phyloP scores from a whole-genome alignment of 179 eudicot species.

The Monotropa hypopitys region DNA sequence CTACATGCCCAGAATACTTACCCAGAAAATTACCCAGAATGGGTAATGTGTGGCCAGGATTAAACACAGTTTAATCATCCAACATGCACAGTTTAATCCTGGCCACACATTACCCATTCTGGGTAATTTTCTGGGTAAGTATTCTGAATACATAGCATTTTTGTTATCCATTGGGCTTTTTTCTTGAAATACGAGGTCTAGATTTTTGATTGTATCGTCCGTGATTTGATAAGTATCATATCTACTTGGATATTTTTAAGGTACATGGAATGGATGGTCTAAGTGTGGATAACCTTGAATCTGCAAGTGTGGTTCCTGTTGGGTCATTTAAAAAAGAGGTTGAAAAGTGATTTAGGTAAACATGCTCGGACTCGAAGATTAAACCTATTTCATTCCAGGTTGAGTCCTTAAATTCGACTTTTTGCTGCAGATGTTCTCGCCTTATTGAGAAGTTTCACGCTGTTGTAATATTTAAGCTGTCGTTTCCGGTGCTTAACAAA shows the following conservation, averaged over 20 bases:
- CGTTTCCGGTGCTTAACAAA: background rate
- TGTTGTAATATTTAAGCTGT: background rate
- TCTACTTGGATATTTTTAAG: conserved; percentile 8
- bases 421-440: conserved; percentile 11
- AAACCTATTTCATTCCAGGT: background rate
- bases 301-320: conserved; percentile 42
- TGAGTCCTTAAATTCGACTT: background rate
- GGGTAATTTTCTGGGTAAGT: too few species aligned
- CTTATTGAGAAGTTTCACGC: background rate
- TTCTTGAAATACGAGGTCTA: background rate
- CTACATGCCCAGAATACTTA: too few species aligned
- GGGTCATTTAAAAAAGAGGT: conserved; percentile 39
- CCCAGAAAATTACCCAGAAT: too few species aligned
- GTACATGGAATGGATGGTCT: conserved; percentile 40
- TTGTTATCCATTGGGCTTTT: background rate
- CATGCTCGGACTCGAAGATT: background rate
- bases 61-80: too few species aligned
- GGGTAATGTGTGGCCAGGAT: too few species aligned
- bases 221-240: background rate
- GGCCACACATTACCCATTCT: too few species aligned
- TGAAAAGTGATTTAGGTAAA: conserved; percentile 51
- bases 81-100: too few species aligned
- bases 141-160: too few species aligned
- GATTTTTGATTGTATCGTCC: background rate
- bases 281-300: conserved; percentile 35